Base-by-base conservation (phyloP, 805 yeast species). In the Komagataella kurtzmanii region DNA sequence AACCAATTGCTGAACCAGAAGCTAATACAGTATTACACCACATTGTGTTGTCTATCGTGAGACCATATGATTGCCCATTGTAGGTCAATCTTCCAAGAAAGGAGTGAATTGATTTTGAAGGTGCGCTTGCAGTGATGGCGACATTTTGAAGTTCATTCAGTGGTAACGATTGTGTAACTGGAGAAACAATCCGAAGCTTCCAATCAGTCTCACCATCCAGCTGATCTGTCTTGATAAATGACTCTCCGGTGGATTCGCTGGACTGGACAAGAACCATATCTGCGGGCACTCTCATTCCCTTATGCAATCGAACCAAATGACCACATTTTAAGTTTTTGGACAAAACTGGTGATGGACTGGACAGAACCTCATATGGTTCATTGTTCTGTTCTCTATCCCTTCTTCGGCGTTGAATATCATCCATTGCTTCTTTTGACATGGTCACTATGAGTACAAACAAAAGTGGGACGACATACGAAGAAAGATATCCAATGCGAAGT, bases 1-100 rank as follows among this genome's bases (percentile, higher is more conserved):
- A 81, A 1, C 96, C 99, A 49, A 90, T 72, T 6, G 95, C 93
- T 3, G 88, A 78, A 12, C 97, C 98, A 0, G 96, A 86, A 0
- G 99, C 98, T 14, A 95, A 72, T 1, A 95, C 97, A 0, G 99
- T 93, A 64, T 93, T 93, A 12, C 98, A 97, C 99, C 99, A 93
- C 63, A 95, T 66, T 0, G 99, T 88, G 61, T 91, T 90, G 65
- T 93, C 99, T 7, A 93, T 81, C 3, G 84, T 74, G 12, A 93
- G 69, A 3, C 93, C 86, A 19, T 76, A 70, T 1, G 81, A 73
- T 24, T 78, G 74, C 46, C 76, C 77, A 50, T 80, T 81, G 54
- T 75, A 73, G 2, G 80, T 71, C 19, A 90, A 63, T 56, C 81
- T 84, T 8, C 99, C 99, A 49, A 79, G 64, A 65, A 93, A 93